Conservation (phyloP, 2,329 filamentous ascomycete genomes). For the Xylaria polymorpha region DNA sequence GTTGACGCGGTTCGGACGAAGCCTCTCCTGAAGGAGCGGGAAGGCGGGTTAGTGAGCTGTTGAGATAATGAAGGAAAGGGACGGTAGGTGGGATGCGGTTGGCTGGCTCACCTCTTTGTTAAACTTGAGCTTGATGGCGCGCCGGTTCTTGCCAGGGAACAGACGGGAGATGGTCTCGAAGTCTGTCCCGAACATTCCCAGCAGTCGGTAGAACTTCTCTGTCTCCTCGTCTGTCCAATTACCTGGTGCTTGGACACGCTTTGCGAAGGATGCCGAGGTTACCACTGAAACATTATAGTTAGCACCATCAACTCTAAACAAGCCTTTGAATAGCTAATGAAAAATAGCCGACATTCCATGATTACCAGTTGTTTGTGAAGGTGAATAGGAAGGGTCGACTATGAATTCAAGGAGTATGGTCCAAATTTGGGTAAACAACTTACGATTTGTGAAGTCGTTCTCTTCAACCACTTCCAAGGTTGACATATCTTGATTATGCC, state of each 20-base stretch:
- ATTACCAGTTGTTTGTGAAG: not conserved
- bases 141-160: conserved; percentile 77
- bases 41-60: conserved; percentile 2
- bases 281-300: conserved; percentile 48
- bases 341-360: not conserved
- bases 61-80: not conserved
- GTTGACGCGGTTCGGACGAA: conserved; percentile 72
- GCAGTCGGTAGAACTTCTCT: conserved; percentile 78
- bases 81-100: not conserved
- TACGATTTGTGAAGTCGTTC: conserved; percentile 76
- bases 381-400: not conserved
- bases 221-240: conserved; percentile 79
- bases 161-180: conserved; percentile 83
- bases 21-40: conserved; percentile 61
- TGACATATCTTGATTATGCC: conserved; percentile 66
- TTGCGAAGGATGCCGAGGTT: conserved; percentile 74
- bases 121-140: conserved; percentile 85
- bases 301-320: not conserved
- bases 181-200: conserved; percentile 83
- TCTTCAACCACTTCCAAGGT: conserved; percentile 74
- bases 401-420: not conserved
- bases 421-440: conserved; percentile 1
- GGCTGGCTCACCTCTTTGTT: conserved; percentile 67
- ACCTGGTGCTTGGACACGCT: conserved; percentile 70
- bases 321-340: not conserved